Evolutionary conservation across 805 yeast species (phyloP).

Genomic region (Ogataea methanolica): DNA sequence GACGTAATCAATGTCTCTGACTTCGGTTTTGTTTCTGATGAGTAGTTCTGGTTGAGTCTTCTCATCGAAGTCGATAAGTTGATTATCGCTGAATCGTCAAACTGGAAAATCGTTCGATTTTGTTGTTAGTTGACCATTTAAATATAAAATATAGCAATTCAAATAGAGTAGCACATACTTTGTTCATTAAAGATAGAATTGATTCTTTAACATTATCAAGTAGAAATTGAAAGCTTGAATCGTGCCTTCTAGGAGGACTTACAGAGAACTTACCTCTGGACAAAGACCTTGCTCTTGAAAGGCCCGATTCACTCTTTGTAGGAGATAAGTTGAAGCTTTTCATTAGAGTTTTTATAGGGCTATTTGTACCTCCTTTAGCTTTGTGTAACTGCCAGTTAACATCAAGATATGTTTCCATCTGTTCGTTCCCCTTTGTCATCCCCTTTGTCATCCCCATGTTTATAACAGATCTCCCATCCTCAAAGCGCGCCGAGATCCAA

Average conservation of each 20-base stretch:
- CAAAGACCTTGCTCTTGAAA: not conserved
- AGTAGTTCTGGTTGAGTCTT: constrained; percentile 16
- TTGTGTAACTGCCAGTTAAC: no score
- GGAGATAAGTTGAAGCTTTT: no score
- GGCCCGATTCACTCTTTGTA: not conserved
- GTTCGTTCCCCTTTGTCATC: no score
- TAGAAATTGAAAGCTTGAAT: constrained; percentile 17
- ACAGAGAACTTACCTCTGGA: not conserved
- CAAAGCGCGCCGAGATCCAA: no score
- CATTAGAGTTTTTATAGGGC: no score
- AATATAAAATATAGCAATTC: no score
- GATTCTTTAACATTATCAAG: constrained; percentile 10
- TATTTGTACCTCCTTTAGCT: no score
- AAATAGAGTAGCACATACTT: constrained; percentile 5
- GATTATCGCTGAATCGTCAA: constrained; percentile 9
- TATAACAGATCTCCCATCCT: no score
- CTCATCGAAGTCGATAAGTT: constrained; percentile 9
- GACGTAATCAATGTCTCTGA: constrained; percentile 11
- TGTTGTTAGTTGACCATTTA: no score
- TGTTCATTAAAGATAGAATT: constrained; percentile 3
- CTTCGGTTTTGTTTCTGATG: constrained; percentile 6
- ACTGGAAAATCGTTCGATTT: constrained; percentile 3
- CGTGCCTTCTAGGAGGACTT: constrained; percentile 10
- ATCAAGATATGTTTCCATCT: no score
- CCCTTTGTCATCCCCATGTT: no score